A percentile compares a stretch with the other conserved stretches of the same genome.
Conservation (phyloP, 192 early-diverging fungal genomes). For the Backusella macrospora region DNA sequence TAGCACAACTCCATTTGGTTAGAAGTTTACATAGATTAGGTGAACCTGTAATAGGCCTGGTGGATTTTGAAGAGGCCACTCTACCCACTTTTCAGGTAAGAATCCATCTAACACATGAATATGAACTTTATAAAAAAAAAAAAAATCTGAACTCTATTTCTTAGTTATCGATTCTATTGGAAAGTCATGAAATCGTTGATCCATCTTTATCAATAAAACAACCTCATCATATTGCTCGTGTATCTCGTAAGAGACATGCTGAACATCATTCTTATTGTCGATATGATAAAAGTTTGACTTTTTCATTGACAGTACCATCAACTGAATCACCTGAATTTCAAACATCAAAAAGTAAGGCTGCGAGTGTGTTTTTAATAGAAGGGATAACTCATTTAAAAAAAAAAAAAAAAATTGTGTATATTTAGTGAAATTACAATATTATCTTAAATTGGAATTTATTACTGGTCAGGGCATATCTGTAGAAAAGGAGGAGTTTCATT, state of each 20-base stretch:
- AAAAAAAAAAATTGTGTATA: background rate
- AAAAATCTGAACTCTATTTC: background rate
- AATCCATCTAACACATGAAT: background rate
- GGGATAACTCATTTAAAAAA: background rate
- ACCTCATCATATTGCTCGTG: conserved; percentile 52
- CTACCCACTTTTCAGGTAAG: conserved; percentile 75
- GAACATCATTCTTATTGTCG: conserved; percentile 84
- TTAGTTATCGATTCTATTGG: conserved; percentile 73
- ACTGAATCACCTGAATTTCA: conserved; percentile 71
- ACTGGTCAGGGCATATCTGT: conserved; percentile 37
- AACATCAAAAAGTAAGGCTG: conserved; percentile 71
- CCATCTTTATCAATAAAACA: conserved; percentile 51
- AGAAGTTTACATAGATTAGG: conserved; percentile 70
- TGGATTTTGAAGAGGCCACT: conserved; percentile 64
- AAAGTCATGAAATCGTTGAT: conserved; percentile 69
- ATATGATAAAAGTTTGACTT: conserved; percentile 67
- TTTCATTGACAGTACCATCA: conserved; percentile 73
- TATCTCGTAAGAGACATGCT: conserved; percentile 73
- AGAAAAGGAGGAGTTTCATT: conserved; percentile 40
- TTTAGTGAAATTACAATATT: conserved; percentile 70
- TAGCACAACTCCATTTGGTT: conserved; percentile 67
- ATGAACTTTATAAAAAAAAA: too few species aligned
- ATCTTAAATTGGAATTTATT: conserved; percentile 77
- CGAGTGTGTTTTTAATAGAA: background rate
- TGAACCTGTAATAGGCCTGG: conserved; percentile 67